Percentiles rank a stretch among this genome's conserved stretches.
phyloP scores from a whole-genome alignment of 1,284 basidiomycete species.

The Boletellus deceptivus region DNA sequence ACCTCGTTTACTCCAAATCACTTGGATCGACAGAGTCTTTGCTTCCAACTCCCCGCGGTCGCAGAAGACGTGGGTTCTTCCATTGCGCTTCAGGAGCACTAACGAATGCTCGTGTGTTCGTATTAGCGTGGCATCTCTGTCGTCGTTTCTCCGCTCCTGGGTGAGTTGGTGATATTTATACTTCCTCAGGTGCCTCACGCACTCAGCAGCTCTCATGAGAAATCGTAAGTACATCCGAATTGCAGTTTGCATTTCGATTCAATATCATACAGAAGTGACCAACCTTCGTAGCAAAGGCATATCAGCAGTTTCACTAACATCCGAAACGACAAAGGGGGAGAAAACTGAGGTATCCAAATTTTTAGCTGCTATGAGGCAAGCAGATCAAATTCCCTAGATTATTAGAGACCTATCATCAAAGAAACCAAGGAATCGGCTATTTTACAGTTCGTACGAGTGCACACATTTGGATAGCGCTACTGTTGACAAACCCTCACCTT shows the following conservation, averaged over 20 bases:
- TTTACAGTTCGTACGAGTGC: constrained; percentile 61
- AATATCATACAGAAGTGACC: constrained; percentile 55
- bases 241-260: neutral
- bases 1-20: neutral
- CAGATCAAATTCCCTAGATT: constrained; percentile 44
- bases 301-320: constrained; percentile 62
- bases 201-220: constrained; percentile 71
- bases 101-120: neutral
- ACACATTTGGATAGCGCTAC: neutral
- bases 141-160: constrained; percentile 76
- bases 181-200: neutral
- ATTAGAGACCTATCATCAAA: constrained; percentile 60
- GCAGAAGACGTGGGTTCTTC: constrained; percentile 51
- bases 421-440: constrained; percentile 57
- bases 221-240: constrained; percentile 53
- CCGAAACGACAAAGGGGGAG: constrained; percentile 58
- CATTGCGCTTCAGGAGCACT: neutral
- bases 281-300: constrained; percentile 56
- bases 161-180: constrained; percentile 27
- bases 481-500: constrained; percentile 12
- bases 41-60: constrained; percentile 84
- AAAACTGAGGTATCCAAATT: constrained; percentile 47
- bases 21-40: constrained; percentile 55
- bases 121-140: constrained; percentile 68
- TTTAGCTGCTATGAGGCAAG: neutral